Base-by-base conservation (phyloP, 1,139 yeast species). In the Protomyces gravidus region DNA sequence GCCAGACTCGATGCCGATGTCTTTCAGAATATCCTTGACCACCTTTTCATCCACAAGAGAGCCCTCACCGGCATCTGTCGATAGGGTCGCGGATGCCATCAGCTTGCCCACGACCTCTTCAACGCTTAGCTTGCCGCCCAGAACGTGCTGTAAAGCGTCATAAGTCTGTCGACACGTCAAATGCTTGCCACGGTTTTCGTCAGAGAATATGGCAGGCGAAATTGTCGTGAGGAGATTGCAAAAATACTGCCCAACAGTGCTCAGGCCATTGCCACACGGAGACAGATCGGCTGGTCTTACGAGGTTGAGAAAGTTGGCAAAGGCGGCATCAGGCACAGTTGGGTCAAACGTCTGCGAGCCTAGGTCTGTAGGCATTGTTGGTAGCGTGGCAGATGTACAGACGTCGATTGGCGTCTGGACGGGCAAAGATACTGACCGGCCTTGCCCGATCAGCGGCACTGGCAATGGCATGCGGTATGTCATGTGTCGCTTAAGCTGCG, bases 211-310 rank as follows among this genome's bases (percentile, higher is more conserved):
- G 2, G 52, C 15, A 19, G 52, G 52, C 17, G 52, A 33, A 42
- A 48, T 15, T 13, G 19, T 4, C 5, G 52, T 30, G 28, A 48
- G 21, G 11, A 48, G 52, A 9, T 11, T 5, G 17, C 52, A 48
- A 28, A 48, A 48, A 15, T 33, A 45, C n/a, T 48, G 52, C n/a
- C 52, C 52, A 15, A 36, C n/a, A 3, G 40, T 19, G 13, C 32
- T 23, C 45, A 48, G 28, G n/a, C 21, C 45, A 6, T 19, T 21
- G 23, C 52, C 52, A 32, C 52, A 48, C n/a, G 11, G 45, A 2
- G 19, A 15, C 5, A 30, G 5, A 13, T 15, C 19, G 3, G 13
- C 36, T 3, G 13, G 15, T 13, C 50, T 36, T 13, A 46, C 23
- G n/a, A 46, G 15, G 15, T 7, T 15, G 23, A 46, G 50, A 46